These are phyloP conservation scores for Debaryomycetaceae sp. DNA, from an alignment of 1,139 yeast genomes.

Conservation along the genomic window DNA sequence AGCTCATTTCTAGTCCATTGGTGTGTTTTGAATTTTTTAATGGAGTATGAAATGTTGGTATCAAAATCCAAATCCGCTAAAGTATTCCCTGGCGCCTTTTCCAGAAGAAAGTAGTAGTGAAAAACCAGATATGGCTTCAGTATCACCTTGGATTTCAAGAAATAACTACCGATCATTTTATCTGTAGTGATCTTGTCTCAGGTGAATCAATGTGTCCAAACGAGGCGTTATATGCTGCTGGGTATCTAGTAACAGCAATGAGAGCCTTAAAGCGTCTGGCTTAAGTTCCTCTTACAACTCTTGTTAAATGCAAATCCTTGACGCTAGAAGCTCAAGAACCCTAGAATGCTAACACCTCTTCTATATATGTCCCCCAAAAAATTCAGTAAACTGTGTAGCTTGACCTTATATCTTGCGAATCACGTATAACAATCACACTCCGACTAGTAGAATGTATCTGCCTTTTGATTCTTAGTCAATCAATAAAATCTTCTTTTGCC, in stretches of 20 bases:
- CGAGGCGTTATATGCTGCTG: not conserved
- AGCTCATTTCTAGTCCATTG: constrained; percentile 45
- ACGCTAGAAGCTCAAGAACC: not conserved
- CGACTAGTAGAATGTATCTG: not conserved
- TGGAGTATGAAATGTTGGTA: constrained; percentile 49
- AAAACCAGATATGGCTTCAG: constrained; percentile 44
- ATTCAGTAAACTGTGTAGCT: no score
- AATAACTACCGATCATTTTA: not conserved
- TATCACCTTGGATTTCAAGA: constrained; percentile 30
- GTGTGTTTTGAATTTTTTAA: constrained; percentile 49
- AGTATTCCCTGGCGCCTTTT: constrained; percentile 52
- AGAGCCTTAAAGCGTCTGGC: not conserved
- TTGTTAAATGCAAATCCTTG: not conserved
- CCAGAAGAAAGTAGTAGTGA: constrained; percentile 53
- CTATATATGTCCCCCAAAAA: not conserved
- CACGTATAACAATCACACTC: not conserved
- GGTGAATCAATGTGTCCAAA: not conserved
- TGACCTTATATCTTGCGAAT: not conserved
- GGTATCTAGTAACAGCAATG: not conserved
- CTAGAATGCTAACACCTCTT: not conserved
- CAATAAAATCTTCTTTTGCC: not conserved
- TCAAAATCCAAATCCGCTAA: constrained; percentile 60
- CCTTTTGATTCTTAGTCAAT: not conserved
- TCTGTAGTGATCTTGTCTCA: not conserved
- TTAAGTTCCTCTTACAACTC: not conserved